Base-by-base conservation (phyloP, 805 yeast genomes). In the Candida wancherniae region DNA sequence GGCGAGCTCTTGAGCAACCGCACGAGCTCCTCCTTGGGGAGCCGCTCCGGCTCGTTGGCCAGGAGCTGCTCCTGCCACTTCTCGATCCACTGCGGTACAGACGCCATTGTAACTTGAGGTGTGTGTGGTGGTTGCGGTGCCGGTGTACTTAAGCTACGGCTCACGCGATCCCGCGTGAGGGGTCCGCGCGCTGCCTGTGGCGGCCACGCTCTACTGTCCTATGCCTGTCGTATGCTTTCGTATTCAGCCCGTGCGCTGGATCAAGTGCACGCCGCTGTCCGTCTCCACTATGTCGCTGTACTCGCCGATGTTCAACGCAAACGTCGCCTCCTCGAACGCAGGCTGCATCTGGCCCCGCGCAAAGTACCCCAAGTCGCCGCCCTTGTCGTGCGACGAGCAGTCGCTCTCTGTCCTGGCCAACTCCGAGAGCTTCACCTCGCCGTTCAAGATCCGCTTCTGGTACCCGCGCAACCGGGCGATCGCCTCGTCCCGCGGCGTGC, bases 281-380 rank as follows among this genome's bases (percentile, higher is more conserved):
- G 88, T 76, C 59, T 87, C 97, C 10, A 92, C 83, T 16, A 87
- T 74, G 25, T 75, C 83, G 50, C 92, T 80, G 26, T 83, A 56
- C 52, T 88, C 92, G 13, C 95, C 95, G 13, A 86, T 79, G 42
- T 84, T 75, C 43, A 92, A 64, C 4, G 61, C 78, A 55, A 83
- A 90, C 2, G 95, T 80, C 2, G 92, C 94, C 37, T 78, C 78
- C 58, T 92, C 98, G 51, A 92, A 92, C 36, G 81, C 63, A 20
- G 95, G 95, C 58, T 92, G 97, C 98, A 92, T 92, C 47, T 81
- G 87, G 22, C 96, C 96, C 39, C 71, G 77, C 15, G 83, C 85
- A 52, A 92, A 92, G 51, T 63, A 77, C 0, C 98, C 97, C 47
- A 92, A 67, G 55, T 92, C 98, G 26, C 98, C 98, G 13, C 87